Base-by-base conservation (phyloP, 2,329 filamentous ascomycete species). In the Alternaria conjuncta region DNA sequence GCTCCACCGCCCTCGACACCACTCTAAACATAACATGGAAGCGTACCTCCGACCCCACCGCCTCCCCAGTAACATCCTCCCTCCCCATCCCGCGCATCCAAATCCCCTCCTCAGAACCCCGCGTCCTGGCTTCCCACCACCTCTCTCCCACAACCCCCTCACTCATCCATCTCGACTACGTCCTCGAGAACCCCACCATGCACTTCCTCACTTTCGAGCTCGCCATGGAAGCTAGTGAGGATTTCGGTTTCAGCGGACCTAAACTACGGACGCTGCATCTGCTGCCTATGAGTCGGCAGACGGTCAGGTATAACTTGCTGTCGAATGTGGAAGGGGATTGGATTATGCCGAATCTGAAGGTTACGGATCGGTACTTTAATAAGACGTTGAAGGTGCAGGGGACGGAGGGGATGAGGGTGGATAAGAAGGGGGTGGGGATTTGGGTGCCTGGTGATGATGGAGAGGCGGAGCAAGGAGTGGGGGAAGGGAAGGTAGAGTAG, bases 171-270 rank as follows among this genome's bases (percentile, higher is more conserved):
- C 80, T 87, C 53, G 80, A 86, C 63, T 91, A 91, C 76, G 93
- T 89, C 4, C 89, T 99, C 60, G 96, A 99, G 81, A 99, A 99
- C 77, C 92, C 94, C 0, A 97, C 95, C 0, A 91, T 90, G 78
- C 96, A 99, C 79, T 96, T 97, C 80, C 87, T 99, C 54, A 97
- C 94, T 0, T 99, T 99, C 81, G 94, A 92, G 28, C 80, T 98
- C 53, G 89, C 86, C 25, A 97, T 99, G 94, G 95, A 99, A 71
- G 92, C 94, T 3, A 95, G 89, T 76, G 93, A 97, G 68, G 88
- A 93, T 57, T 98, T 98, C 80, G 95, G 94, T 0, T 98, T 99
- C 79, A 94, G 92, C 8, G 96, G 96, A 0, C 85, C 92, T 2
- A 98, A 98, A 82, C 86, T 91, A 68, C 90, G 89, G 12, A 91